Conservation (phyloP, 2,329 filamentous ascomycete species). For the Beauveria medogensis region DNA sequence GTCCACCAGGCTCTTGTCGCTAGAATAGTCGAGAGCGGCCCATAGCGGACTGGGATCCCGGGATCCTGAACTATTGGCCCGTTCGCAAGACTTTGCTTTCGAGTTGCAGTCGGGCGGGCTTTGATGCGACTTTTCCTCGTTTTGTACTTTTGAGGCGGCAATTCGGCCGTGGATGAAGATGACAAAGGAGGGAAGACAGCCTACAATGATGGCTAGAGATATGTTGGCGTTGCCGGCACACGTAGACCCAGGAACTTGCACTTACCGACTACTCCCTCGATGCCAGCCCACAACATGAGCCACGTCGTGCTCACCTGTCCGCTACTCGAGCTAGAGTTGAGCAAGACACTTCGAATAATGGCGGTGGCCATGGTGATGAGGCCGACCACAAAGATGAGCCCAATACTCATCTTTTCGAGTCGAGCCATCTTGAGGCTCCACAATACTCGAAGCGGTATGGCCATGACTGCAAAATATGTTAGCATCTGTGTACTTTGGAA, state of each 20-base stretch:
- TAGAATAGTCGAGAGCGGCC: conserved; percentile 10
- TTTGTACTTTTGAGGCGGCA: conserved; percentile 6
- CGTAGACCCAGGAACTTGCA: neutral
- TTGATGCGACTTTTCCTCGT: conserved; percentile 8
- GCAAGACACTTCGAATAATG: conserved; percentile 15
- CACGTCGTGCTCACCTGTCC: conserved; percentile 17
- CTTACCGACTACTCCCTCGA: conserved; percentile 16
- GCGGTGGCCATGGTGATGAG: conserved; percentile 16
- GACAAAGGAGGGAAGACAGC: conserved; percentile 15
- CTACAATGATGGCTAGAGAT: conserved; percentile 14
- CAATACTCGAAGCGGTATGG: conserved; percentile 13
- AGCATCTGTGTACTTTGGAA: neutral
- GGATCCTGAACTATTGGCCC: conserved; percentile 4
- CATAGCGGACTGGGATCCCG: conserved; percentile 6
- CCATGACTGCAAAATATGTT: conserved; percentile 13
- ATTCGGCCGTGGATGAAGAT: conserved; percentile 15
- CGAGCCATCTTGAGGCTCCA: conserved; percentile 15
- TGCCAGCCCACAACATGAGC: conserved; percentile 17
- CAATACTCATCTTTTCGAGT: conserved; percentile 15
- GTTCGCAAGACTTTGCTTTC: conserved; percentile 8
- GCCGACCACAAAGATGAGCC: conserved; percentile 14
- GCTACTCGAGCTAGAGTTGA: conserved; percentile 9
- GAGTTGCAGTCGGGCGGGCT: conserved; percentile 6
- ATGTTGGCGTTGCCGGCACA: neutral
- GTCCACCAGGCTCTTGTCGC: conserved; percentile 13